Evolutionary conservation across 352 stramenopile species (phyloP).

Genomic region (Phytophthora cryptogea): DNA sequence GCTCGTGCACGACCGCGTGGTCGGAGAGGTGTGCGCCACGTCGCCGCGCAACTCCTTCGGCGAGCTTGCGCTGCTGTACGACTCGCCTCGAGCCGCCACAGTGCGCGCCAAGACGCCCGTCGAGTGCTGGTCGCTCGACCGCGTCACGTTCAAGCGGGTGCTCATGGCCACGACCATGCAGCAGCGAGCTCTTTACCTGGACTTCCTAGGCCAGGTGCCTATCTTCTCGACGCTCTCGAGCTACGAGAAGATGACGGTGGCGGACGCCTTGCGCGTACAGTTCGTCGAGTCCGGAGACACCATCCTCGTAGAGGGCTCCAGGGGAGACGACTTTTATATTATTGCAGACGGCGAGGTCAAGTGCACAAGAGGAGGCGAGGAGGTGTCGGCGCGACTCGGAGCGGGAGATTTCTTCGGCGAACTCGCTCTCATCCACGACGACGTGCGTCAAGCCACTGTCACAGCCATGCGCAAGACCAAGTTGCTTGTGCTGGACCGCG

Average conservation of each 20-base stretch:
- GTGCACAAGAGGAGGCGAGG: conserved; percentile 59
- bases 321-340: conserved; percentile 85
- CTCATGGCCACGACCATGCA: conserved; percentile 75
- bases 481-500: conserved; percentile 87
- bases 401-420: conserved; percentile 75
- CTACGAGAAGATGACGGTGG: conserved; percentile 78
- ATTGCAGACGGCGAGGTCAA: conserved; percentile 72
- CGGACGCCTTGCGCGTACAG: conserved; percentile 63
- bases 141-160: conserved; percentile 71
- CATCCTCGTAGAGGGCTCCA: conserved; percentile 58
- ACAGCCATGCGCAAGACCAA: conserved; percentile 80
- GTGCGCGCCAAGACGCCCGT: conserved; percentile 65
- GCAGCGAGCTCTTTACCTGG: conserved; percentile 58
- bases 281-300: conserved; percentile 48
- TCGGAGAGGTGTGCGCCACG: conserved; percentile 62
- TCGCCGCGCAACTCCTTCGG: conserved; percentile 84
- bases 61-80: conserved; percentile 94
- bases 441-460: conserved; percentile 89
- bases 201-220: conserved; percentile 66
- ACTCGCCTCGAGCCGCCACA: conserved; percentile 88
- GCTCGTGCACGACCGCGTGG: conserved; percentile 58
- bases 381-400: conserved; percentile 63
- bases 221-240: conserved; percentile 78
- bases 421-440: conserved; percentile 89
- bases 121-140: conserved; percentile 90